These are phyloP conservation scores for Tilletiaria anomala DNA, from an alignment of 1,284 basidiomycete genomes.

Conservation along the genomic window DNA sequence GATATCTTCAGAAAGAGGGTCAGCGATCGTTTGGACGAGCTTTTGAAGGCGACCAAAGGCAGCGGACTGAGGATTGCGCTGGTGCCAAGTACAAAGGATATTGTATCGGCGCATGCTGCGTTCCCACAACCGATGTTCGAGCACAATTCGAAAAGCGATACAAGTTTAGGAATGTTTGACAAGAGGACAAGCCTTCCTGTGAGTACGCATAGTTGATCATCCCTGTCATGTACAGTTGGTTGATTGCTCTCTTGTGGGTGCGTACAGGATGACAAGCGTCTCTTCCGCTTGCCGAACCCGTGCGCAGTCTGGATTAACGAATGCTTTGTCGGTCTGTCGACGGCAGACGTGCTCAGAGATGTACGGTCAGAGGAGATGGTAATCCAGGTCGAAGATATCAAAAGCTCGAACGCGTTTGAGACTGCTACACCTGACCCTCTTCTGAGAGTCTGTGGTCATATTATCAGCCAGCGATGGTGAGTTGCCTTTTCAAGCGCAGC, in stretches of 20 bases:
- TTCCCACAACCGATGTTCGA: constrained; percentile 71
- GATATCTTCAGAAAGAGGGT: constrained; percentile 61
- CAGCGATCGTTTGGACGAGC: constrained; percentile 48
- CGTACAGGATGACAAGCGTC: constrained; percentile 43
- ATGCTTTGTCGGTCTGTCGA: constrained; percentile 60
- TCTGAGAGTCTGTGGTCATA: no score
- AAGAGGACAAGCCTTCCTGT: neutral
- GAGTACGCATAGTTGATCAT: neutral
- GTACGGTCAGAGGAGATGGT: constrained; percentile 69
- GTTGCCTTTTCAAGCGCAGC: constrained; percentile 7
- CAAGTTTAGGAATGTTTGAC: constrained; percentile 7
- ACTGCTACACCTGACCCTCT: no score
- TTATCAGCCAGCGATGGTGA: constrained; percentile 73
- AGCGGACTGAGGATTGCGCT: constrained; percentile 62
- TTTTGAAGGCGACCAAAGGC: constrained; percentile 52
- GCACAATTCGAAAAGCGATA: constrained; percentile 32
- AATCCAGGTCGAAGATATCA: no score
- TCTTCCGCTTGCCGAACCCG: constrained; percentile 74
- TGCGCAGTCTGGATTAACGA: constrained; percentile 70
- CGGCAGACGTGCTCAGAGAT: constrained; percentile 77
- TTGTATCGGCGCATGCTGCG: constrained; percentile 63
- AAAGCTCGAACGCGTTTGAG: no score
- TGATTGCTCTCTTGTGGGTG: neutral
- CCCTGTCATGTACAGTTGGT: neutral
- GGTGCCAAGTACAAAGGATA: constrained; percentile 66